Percentiles rank a stretch among this genome's conserved stretches.
Evolutionary conservation across 163 green algal genomes (phyloP).

Genomic region (Scenedesmus sp.): DNA sequence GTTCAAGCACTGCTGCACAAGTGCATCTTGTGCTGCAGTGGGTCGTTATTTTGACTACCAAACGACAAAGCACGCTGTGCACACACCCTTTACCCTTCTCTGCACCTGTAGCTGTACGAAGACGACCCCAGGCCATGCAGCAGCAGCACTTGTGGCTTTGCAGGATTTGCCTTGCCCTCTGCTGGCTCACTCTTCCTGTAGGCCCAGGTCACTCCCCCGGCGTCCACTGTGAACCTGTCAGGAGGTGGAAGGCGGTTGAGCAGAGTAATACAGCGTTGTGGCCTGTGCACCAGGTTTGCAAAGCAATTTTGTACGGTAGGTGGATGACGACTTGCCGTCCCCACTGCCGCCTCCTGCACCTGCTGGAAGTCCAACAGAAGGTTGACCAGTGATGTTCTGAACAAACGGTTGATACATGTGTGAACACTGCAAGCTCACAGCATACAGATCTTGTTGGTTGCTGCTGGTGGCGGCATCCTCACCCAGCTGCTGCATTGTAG

Average conservation of each 20-base stretch:
- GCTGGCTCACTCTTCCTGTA: slow-evolving; percentile 65
- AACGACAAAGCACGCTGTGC: not conserved
- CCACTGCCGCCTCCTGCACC: too few species aligned
- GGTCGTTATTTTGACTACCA: not conserved
- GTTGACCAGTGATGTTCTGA: too few species aligned
- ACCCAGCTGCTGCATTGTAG: slow-evolving; percentile 44
- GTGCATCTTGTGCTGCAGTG: too few species aligned
- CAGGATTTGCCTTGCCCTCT: slow-evolving; percentile 6
- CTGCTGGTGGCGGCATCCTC: not conserved
- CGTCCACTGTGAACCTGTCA: slow-evolving; percentile 55
- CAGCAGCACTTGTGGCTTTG: slow-evolving; percentile 69
- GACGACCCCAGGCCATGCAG: slow-evolving; percentile 76
- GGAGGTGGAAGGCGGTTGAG: not conserved
- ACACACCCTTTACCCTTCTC: too few species aligned
- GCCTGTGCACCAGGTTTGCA: too few species aligned
- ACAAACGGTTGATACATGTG: too few species aligned
- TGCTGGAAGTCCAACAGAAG: too few species aligned
- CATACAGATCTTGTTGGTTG: not conserved
- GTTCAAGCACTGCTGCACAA: too few species aligned
- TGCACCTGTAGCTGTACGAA: slow-evolving; percentile 71
- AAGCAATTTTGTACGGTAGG: too few species aligned
- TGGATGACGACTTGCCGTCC: too few species aligned
- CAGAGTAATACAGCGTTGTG: too few species aligned
- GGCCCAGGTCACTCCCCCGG: slow-evolving; percentile 63
- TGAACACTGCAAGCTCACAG: not conserved